These are phyloP conservation scores for Starmerella floris DNA, from an alignment of 805 yeast species.

Conservation along the genomic window DNA sequence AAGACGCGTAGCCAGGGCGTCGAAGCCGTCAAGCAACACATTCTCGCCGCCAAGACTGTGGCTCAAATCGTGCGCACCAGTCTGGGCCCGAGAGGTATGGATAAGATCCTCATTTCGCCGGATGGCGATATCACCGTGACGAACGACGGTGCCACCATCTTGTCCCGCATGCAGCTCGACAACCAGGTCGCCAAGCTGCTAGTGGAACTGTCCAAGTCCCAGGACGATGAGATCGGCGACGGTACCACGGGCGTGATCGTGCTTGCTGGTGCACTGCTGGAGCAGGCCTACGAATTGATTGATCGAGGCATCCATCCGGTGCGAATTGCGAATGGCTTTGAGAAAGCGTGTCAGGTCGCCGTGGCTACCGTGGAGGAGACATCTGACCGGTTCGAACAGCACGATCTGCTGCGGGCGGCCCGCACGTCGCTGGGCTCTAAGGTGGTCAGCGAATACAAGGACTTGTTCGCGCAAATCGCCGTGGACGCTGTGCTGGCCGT, in stretches of 20 bases:
- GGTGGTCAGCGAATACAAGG: conserved; percentile 87
- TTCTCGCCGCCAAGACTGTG: conserved; percentile 87
- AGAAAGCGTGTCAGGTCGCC: conserved; percentile 91
- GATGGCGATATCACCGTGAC: conserved; percentile 98
- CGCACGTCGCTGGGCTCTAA: conserved; percentile 90
- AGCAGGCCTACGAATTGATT: conserved; percentile 85
- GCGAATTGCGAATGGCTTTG: conserved; percentile 92
- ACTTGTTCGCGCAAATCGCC: conserved; percentile 90
- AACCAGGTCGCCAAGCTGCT: conserved; percentile 90
- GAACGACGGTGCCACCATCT: conserved; percentile 95
- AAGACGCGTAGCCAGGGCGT: conserved; percentile 56
- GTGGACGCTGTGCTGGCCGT: conserved; percentile 90
- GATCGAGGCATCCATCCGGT: conserved; percentile 97
- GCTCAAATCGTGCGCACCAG: conserved; percentile 86
- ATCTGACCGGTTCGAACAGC: conserved; percentile 47
- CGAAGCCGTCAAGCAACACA: conserved; percentile 72
- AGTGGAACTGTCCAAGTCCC: conserved; percentile 86
- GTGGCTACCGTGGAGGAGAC: conserved; percentile 57
- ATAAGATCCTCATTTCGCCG: conserved; percentile 84
- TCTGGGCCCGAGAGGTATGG: conserved; percentile 96
- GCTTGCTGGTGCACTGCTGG: conserved; percentile 82
- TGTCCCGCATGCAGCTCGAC: conserved; percentile 89
- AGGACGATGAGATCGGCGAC: conserved; percentile 97
- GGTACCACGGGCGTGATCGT: conserved; percentile 99
- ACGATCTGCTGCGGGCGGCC: conserved; percentile 70